These are phyloP conservation scores for Acrasis kona DNA, from an alignment of 78 protist genomes.

Conservation along the genomic window DNA sequence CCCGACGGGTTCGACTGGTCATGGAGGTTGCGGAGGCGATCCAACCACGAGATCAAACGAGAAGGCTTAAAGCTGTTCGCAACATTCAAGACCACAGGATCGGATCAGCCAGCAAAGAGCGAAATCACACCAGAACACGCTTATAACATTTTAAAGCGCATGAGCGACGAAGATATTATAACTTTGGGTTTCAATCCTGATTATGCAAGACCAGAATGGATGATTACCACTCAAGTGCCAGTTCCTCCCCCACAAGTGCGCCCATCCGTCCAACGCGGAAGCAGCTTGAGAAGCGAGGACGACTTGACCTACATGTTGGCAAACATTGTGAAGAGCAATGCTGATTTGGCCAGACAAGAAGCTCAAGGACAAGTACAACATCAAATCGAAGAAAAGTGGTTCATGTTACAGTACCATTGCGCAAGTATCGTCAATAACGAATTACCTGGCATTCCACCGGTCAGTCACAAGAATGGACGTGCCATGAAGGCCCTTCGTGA, in stretches of 20 bases:
- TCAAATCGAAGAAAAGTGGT: slow-evolving; percentile 27
- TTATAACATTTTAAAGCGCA: slow-evolving; percentile 34
- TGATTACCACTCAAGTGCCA: slow-evolving; percentile 86
- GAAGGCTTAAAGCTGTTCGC: slow-evolving; percentile 57
- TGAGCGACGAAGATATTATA: slow-evolving; percentile 26
- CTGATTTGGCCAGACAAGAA: slow-evolving; percentile 30
- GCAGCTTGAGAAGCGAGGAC: slow-evolving; percentile 35
- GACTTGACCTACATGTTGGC: slow-evolving; percentile 77
- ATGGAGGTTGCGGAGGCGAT: slow-evolving; percentile 27
- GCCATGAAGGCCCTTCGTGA: slow-evolving; percentile 94
- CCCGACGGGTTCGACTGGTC: slow-evolving; percentile 35
- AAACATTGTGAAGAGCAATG: slow-evolving; percentile 79
- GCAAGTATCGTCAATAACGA: slow-evolving; percentile 91
- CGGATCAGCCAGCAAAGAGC: slow-evolving; percentile 41
- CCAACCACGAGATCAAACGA: slow-evolving; percentile 5
- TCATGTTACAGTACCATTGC: slow-evolving; percentile 74
- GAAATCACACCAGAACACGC: slow-evolving; percentile 55
- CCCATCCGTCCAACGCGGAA: slow-evolving; percentile 78
- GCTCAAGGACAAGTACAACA: slow-evolving; percentile 54
- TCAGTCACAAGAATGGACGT: slow-evolving; percentile 72
- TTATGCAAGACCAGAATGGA: slow-evolving; percentile 89
- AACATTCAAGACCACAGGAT: slow-evolving; percentile 32
- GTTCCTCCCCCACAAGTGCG: slow-evolving; percentile 98
- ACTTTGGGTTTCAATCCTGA: slow-evolving; percentile 79
- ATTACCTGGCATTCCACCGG: slow-evolving; percentile 52